phyloP scores from a whole-genome alignment of 129 eudicot species.

The Cynara cardunculus region DNA sequence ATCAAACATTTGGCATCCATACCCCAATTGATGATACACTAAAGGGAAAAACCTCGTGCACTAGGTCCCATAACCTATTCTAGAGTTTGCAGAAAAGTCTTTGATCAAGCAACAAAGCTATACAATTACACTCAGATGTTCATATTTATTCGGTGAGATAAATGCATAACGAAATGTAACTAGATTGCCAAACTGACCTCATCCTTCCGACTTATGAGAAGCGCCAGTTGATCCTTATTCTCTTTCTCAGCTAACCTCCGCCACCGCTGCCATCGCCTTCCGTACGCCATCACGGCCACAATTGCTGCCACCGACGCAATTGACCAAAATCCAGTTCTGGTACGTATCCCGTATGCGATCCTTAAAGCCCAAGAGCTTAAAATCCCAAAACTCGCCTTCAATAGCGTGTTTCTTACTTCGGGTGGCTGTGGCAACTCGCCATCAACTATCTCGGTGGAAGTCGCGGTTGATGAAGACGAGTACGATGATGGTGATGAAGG shows the following conservation, averaged over 20 bases:
- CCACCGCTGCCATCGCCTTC: slow-evolving; percentile 27
- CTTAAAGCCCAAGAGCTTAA: slow-evolving; percentile 25
- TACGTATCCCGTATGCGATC: slow-evolving; percentile 26
- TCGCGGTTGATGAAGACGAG: slow-evolving; percentile 14
- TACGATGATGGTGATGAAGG: slow-evolving; percentile 16
- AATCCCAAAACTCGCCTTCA: slow-evolving; percentile 21
- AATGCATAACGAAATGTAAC: not conserved
- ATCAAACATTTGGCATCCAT: slow-evolving; percentile 24
- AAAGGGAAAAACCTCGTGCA: not conserved
- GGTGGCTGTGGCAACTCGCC: slow-evolving; percentile 14
- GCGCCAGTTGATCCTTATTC: slow-evolving; percentile 10
- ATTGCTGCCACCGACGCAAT: slow-evolving; percentile 18
- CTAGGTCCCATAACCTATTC: not conserved
- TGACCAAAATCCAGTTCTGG: slow-evolving; percentile 26
- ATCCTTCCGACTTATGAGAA: slow-evolving; percentile 24
- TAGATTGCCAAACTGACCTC: slow-evolving; percentile 21
- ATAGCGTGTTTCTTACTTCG: not conserved
- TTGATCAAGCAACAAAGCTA: not conserved
- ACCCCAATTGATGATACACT: not conserved
- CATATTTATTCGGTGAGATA: not conserved
- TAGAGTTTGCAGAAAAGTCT: not conserved
- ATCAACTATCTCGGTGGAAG: not conserved
- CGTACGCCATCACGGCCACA: slow-evolving; percentile 10
- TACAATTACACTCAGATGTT: not conserved
- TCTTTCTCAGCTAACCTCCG: slow-evolving; percentile 14